phyloP scores from a whole-genome alignment of 2,329 filamentous ascomycete genomes.

The Fusarium napiforme region DNA sequence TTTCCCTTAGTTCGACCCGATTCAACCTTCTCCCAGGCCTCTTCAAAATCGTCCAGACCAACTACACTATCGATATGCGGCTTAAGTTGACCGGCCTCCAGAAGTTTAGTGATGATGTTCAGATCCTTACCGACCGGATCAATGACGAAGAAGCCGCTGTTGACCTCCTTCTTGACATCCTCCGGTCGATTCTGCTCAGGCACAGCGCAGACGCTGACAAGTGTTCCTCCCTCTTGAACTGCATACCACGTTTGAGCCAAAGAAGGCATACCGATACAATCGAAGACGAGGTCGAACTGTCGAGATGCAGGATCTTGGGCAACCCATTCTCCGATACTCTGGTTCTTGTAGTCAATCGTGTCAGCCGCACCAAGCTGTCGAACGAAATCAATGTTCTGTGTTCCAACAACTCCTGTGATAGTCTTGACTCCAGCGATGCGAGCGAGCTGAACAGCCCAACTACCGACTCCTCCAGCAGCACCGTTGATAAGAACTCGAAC shows the following conservation, averaged over 20 bases:
- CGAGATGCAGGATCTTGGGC: background rate
- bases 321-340: slow-evolving; percentile 22
- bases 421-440: slow-evolving; percentile 2
- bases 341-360: slow-evolving; percentile 25
- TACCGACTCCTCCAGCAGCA: slow-evolving; percentile 20
- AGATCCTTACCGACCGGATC: slow-evolving; percentile 23
- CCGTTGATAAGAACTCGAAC: slow-evolving; percentile 18
- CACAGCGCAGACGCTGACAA: slow-evolving; percentile 15
- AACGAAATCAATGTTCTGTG: slow-evolving; percentile 7
- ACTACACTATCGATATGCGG: slow-evolving; percentile 32
- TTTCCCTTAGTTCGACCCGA: slow-evolving; percentile 23
- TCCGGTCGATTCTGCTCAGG: slow-evolving; percentile 25
- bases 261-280: slow-evolving; percentile 27
- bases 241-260: slow-evolving; percentile 25
- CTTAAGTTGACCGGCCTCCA: slow-evolving; percentile 26
- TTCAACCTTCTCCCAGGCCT: slow-evolving; percentile 36
- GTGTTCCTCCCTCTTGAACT: slow-evolving; percentile 14
- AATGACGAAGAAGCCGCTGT: slow-evolving; percentile 28
- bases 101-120: slow-evolving; percentile 9
- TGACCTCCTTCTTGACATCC: slow-evolving; percentile 10
- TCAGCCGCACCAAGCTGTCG: slow-evolving; percentile 22
- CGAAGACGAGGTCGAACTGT: slow-evolving; percentile 26
- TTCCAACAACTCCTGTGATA: background rate
- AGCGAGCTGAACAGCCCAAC: slow-evolving; percentile 31
- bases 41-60: slow-evolving; percentile 5